Evolutionary conservation across 2,329 filamentous ascomycete genomes (phyloP), one percentile per base, ranked within the genome.

Genomic region (Colletotrichum karsti): DNA sequence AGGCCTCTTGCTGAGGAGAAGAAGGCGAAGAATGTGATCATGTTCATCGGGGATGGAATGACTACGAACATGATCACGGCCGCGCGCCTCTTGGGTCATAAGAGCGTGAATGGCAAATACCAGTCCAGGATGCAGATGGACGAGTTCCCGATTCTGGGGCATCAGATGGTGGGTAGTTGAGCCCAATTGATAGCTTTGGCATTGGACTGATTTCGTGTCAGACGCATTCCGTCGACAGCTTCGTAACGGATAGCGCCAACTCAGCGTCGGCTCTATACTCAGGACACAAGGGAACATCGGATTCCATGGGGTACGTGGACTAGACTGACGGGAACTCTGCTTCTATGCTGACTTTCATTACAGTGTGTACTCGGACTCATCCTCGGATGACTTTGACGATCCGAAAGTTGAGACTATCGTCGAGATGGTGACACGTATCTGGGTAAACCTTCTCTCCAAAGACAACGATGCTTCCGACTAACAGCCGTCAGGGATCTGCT

Each of bases 191-290:
- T 15, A 6, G 0, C 18, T 8, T 3, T 5, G 3, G 2, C 12
- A 3, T 35, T 12, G 7, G 3, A 3, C 50, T 67, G 35, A 63
- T 7, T 1, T 8, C 1, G 18, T 15, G 15, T 0, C 1, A 67
- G 88, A 95, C 93, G 7, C 93, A 95, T 79, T 95, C 92, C 0
- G 89, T 96, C 75, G 93, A 95, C 81, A 90, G 85, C 48, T 95
- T 93, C 84, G 95, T 96, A 76, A 96, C 93, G 26, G 93, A 96
- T 78, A 93, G 91, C 67, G 93, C 93, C 79, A 96, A 96, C 81
- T 94, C 91, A 4, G 93, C 93, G 3, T 93, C 91, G 28, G 92
- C 93, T 12, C 83, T 96, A 10, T 95, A 95, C 82, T 90, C 88
- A 15, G 93, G 93, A 26, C 93, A 96, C 83, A 96, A 96, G 85